Evolutionary conservation across 225 moss, liverwort and hornwort species (phyloP), one percentile per base, ranked within the genome.

Genomic region (Bryum argenteum): DNA sequence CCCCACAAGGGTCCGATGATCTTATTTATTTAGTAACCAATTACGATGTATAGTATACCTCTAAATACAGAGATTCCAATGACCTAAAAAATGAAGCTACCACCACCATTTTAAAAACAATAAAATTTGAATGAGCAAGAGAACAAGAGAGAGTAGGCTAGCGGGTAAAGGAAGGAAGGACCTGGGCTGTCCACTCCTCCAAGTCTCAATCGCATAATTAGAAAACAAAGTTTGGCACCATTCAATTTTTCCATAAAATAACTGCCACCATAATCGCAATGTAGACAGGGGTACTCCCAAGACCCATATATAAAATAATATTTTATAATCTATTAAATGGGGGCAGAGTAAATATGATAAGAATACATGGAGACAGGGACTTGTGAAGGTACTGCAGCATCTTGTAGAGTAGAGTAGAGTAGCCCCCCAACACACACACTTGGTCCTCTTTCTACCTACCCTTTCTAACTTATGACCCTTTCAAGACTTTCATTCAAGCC

Each of bases 221-320:
- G 82, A 82, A 19, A 82, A 68, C 71, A 15, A 54, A 18, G 62
- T 78, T 75, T 75, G 71, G 75, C 79, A 82, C 82, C 63, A 12
- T 40, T 48, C 16, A 40, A 12, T 26, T 18, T n/a, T 12, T 67
- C 63, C 54, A 33, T 57, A 52, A 58, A 75, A 61, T 67, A 79
- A 75, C 66, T 56, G 2, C 78, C 47, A 58, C 78, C 75, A 79
- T 82, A 72, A 75, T 82, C 0, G 44, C 16, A 67, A 75, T 24
- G 59, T 39, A 37, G 66, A 75, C 33, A 33, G 33, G 0, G 11
- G 65, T 66, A 80, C 71, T n/a, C n/a, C n/a, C n/a, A n/a, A n/a
- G n/a, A n/a, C n/a, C n/a, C n/a, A n/a, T n/a, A n/a, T 47, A 47
- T 47, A 47, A 14, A 47, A 47, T 47, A 33, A 33, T 33, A 33